Percentiles rank a stretch among this genome's conserved stretches.
Conservation (phyloP, 2,329 filamentous ascomycete genomes). For the Sporothrix phasma region DNA sequence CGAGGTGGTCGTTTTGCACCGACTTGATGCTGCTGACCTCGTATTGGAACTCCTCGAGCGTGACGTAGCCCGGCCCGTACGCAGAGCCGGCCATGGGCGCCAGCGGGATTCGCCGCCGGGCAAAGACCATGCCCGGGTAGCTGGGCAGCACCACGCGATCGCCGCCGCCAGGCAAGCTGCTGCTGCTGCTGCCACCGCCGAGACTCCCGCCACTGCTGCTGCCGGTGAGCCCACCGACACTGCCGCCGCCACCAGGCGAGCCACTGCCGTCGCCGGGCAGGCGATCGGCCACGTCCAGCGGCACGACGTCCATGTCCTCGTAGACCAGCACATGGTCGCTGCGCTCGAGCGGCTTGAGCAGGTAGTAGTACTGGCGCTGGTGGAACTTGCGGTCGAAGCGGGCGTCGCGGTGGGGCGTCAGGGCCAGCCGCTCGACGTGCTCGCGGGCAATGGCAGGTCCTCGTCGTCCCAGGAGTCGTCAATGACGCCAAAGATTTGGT, state of each 20-base stretch:
- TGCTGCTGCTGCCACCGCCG: slow-evolving; percentile 4
- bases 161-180: background rate
- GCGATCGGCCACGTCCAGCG: slow-evolving; percentile 51
- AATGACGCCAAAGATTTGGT: slow-evolving; percentile 65
- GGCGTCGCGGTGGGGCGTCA: slow-evolving; percentile 50
- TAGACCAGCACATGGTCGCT: slow-evolving; percentile 52
- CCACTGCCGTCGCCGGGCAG: background rate
- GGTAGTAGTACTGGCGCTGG: slow-evolving; percentile 58
- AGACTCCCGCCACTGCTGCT: background rate
- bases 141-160: slow-evolving; percentile 56
- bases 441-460: slow-evolving; percentile 58
- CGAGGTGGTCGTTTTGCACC: slow-evolving; percentile 57
- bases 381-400: slow-evolving; percentile 60
- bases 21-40: slow-evolving; percentile 50
- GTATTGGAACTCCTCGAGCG: slow-evolving; percentile 46
- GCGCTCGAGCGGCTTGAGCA: slow-evolving; percentile 52
- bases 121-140: slow-evolving; percentile 45
- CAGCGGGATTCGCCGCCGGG: slow-evolving; percentile 48
- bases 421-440: slow-evolving; percentile 51
- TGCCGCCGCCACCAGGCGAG: background rate
- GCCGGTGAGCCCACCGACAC: background rate
- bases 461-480: slow-evolving; percentile 70
- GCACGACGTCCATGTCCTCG: slow-evolving; percentile 57
- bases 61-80: slow-evolving; percentile 32
- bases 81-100: slow-evolving; percentile 24